Percentiles rank a stretch among this genome's conserved stretches.
phyloP scores from a whole-genome alignment of 2,329 filamentous ascomycete species.

The Pseudogymnoascus sp. region DNA sequence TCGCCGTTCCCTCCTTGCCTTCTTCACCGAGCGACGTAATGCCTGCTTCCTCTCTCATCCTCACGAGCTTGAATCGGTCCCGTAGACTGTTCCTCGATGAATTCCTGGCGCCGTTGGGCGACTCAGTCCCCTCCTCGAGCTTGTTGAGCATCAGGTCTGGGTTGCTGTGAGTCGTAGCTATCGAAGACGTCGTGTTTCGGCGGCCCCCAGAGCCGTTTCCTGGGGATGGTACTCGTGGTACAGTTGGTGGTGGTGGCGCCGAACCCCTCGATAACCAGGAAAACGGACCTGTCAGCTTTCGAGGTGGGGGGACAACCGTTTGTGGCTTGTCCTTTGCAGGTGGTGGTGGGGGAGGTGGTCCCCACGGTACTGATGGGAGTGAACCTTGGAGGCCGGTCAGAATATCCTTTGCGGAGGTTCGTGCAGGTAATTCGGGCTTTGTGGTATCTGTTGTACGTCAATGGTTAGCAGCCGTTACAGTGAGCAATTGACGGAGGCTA shows the following conservation, averaged over 20 bases:
- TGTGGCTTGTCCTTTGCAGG: constrained; percentile 17
- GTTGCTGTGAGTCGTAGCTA: constrained; percentile 71
- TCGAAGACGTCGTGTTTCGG: constrained; percentile 72
- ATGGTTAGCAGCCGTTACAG: neutral
- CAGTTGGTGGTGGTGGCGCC: constrained; percentile 45
- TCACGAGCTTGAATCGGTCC: constrained; percentile 70
- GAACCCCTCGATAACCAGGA: constrained; percentile 71
- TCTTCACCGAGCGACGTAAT: constrained; percentile 46
- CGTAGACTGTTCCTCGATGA: constrained; percentile 57
- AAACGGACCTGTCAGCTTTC: constrained; percentile 83
- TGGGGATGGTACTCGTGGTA: constrained; percentile 22
- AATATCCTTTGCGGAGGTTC: constrained; percentile 48
- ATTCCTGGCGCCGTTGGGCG: constrained; percentile 34
- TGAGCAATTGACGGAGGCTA: neutral
- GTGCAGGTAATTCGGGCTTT: constrained; percentile 21
- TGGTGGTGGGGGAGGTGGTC: constrained; percentile 40
- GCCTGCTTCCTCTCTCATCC: constrained; percentile 64
- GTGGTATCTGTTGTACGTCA: neutral
- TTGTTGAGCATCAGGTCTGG: constrained; percentile 70
- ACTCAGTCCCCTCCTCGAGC: constrained; percentile 70
- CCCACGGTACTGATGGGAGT: constrained; percentile 67
- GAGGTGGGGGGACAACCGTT: constrained; percentile 32
- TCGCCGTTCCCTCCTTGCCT: constrained; percentile 30
- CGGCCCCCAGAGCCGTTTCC: constrained; percentile 33
- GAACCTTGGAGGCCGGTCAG: constrained; percentile 64